phyloP scores from a whole-genome alignment of 2,329 filamentous ascomycete species.

The Ploettnerulaceae sp. region DNA sequence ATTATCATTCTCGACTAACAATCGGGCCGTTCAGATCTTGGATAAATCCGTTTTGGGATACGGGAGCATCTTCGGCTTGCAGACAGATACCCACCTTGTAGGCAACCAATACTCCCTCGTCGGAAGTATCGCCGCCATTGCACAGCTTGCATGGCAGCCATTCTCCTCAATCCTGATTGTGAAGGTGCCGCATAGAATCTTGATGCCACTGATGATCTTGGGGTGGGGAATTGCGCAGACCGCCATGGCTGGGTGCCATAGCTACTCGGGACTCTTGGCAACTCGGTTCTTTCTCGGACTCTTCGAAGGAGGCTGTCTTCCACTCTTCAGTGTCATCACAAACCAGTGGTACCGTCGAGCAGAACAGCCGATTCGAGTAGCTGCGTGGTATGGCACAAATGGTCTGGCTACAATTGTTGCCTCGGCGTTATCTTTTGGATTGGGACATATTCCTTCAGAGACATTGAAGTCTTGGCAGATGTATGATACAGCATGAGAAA shows the following conservation, averaged over 20 bases:
- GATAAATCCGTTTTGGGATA: slow-evolving; percentile 48
- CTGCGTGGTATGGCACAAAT: slow-evolving; percentile 34
- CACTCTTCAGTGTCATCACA: slow-evolving; percentile 37
- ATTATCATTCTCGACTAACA: slow-evolving; percentile 11
- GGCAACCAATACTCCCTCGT: slow-evolving; percentile 51
- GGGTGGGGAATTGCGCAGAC: slow-evolving; percentile 47
- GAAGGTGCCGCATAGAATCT: slow-evolving; percentile 52
- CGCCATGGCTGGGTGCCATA: slow-evolving; percentile 44
- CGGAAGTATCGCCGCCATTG: slow-evolving; percentile 53
- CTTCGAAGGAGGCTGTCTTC: slow-evolving; percentile 56
- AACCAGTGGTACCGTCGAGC: slow-evolving; percentile 38
- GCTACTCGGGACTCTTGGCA: slow-evolving; percentile 69
- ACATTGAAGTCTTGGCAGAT: slow-evolving; percentile 36
- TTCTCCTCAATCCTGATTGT: slow-evolving; percentile 57
- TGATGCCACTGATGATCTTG: slow-evolving; percentile 47
- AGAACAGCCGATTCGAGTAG: slow-evolving; percentile 37
- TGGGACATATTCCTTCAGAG: slow-evolving; percentile 41
- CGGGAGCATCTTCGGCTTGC: slow-evolving; percentile 55
- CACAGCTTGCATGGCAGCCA: slow-evolving; percentile 56
- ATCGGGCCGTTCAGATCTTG: slow-evolving; percentile 37
- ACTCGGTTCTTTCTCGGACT: slow-evolving; percentile 82
- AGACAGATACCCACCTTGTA: slow-evolving; percentile 47
- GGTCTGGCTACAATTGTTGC: slow-evolving; percentile 32
- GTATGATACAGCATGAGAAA: slow-evolving; percentile 34
- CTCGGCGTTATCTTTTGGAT: slow-evolving; percentile 31